Percentiles rank a stretch among this genome's conserved stretches.
Evolutionary conservation across 2,329 filamentous ascomycete genomes (phyloP).

Genomic region (Microsporum ferrugineum): DNA sequence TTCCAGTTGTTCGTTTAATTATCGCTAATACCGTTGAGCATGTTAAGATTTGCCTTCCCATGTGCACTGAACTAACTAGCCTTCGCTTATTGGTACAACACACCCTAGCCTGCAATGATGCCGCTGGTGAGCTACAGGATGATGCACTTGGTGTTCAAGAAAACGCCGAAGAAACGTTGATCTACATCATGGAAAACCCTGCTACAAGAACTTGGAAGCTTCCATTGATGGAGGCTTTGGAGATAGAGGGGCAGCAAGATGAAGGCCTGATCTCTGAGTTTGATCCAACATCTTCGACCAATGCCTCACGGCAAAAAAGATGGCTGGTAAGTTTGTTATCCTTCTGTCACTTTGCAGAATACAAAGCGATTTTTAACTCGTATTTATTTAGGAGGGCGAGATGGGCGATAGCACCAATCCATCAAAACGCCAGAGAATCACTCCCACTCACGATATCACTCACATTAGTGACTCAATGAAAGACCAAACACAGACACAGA

Average conservation of each 20-base stretch:
- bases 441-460: constrained; percentile 25
- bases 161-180: constrained; percentile 29
- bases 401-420: constrained; percentile 18
- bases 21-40: constrained; percentile 39
- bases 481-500: constrained; percentile 19
- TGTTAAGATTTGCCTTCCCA: constrained; percentile 34
- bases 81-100: constrained; percentile 27
- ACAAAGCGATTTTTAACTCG: constrained; percentile 11
- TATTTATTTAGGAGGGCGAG: constrained; percentile 21
- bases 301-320: constrained; percentile 20
- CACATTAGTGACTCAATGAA: constrained; percentile 29
- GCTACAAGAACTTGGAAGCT: constrained; percentile 30
- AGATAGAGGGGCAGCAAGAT: constrained; percentile 21
- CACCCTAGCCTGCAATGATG: constrained; percentile 23
- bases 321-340: constrained; percentile 16
- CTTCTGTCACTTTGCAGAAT: neutral
- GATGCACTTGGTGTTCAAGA: constrained; percentile 31
- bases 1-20: constrained; percentile 36
- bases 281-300: constrained; percentile 14
- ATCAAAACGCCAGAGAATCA: constrained; percentile 31
- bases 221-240: constrained; percentile 28
- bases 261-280: constrained; percentile 16
- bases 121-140: constrained; percentile 33
- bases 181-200: constrained; percentile 26
- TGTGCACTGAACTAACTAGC: constrained; percentile 24